A percentile compares a stretch with the other conserved stretches of the same genome.
Conservation (phyloP, 768 basidiomycete species). For the Amanita subjunquillea region DNA sequence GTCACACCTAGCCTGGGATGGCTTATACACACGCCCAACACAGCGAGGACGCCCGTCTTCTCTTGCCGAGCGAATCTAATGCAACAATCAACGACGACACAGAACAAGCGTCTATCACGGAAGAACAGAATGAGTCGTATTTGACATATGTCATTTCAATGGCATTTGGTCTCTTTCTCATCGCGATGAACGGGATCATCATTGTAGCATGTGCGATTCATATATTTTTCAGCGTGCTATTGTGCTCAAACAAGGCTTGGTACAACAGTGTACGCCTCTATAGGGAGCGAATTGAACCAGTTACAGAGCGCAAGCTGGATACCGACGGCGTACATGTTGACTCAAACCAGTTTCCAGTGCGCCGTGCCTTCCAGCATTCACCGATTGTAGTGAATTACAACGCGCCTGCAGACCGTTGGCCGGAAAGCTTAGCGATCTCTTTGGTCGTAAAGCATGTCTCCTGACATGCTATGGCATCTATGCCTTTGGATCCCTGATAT, state of each 20-base stretch:
- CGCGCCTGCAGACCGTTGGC: slow-evolving; percentile 38
- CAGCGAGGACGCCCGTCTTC: too few species aligned
- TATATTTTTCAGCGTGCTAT: neutral
- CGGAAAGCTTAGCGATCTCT: slow-evolving; percentile 58
- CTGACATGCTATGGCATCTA: slow-evolving; percentile 46
- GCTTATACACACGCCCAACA: too few species aligned
- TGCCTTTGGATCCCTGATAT: slow-evolving; percentile 40
- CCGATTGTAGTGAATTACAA: neutral
- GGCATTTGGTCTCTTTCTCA: slow-evolving; percentile 36
- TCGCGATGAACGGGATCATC: slow-evolving; percentile 40
- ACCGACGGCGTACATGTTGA: slow-evolving; percentile 52
- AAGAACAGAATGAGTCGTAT: neutral
- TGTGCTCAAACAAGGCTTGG: neutral
- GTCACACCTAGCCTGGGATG: too few species aligned
- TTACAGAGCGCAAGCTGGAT: slow-evolving; percentile 62
- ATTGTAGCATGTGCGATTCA: slow-evolving; percentile 31
- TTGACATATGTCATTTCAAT: slow-evolving; percentile 23
- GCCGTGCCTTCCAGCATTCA: neutral
- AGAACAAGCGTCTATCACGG: too few species aligned
- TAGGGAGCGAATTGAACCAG: slow-evolving; percentile 49
- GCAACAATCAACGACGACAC: too few species aligned
- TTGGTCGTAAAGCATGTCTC: slow-evolving; percentile 48
- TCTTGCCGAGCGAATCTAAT: too few species aligned
- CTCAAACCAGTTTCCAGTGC: slow-evolving; percentile 51
- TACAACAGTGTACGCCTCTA: slow-evolving; percentile 35